Base-by-base conservation (phyloP, 306 rosid genomes). In the Pachyrhizus erosus region DNA sequence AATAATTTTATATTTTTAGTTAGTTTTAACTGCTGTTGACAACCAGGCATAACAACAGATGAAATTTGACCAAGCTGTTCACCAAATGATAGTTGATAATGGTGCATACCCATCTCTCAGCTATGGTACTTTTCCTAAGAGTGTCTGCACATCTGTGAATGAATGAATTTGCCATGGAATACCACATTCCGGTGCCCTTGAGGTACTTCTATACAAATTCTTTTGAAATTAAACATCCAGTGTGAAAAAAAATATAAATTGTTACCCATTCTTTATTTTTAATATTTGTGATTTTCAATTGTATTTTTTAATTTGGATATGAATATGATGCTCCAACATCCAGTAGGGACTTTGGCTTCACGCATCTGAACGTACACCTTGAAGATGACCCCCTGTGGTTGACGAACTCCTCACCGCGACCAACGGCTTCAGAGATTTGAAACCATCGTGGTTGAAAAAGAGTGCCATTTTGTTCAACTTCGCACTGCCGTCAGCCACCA, bases 81-180 rank as follows among this genome's bases (percentile, higher is more conserved):
- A 93, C 70, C 97, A 91, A 71, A 96, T 96, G 98, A 92, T 96
- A 82, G 55, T 96, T 77, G 98, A 96, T 62, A 96, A 93, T 31
- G 94, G 94, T 46, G 99, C 99, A 80, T 96, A 93, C 85, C 98
- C 98, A 0, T 96, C 99, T 69, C 93, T 96, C 51, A 98, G 98
- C 62, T 96, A 96, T 58, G 94, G 96, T 77, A 94, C 93, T 61
- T 96, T 96, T 88, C 99, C 97, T 34, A 96, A 96, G 91, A 96
- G 99, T 71, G 96, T 96, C 43, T 93, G 99, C 90, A 96, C 99
- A 49, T 96, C 99, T 61, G 91, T 96, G 79, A 96, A 96, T 86
- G 99, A 96, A 84, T 93, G 98, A 82, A 93, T 93, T 57, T 93
- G 97, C 91, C 99, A 93, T 79, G 97, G 98, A 84, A 93, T 93